These are phyloP conservation scores for Cyathus striatus DNA, from an alignment of 768 basidiomycete genomes.

Conservation along the genomic window DNA sequence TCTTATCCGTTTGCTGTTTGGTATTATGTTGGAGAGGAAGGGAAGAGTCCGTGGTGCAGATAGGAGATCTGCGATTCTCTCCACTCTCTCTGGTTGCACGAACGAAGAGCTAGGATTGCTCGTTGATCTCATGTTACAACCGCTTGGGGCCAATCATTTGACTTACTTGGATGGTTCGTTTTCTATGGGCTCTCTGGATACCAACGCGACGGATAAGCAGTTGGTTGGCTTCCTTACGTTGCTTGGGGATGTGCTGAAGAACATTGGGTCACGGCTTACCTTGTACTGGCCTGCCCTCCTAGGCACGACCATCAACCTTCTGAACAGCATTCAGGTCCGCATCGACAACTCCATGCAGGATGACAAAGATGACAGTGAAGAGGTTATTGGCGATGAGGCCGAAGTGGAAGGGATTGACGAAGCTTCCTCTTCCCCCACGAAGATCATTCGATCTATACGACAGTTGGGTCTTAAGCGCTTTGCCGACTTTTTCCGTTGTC, in stretches of 20 bases:
- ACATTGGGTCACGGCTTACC: slow-evolving; percentile 70
- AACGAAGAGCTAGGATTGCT: slow-evolving; percentile 72
- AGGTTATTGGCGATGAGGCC: slow-evolving; percentile 18
- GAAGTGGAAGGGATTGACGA: slow-evolving; percentile 26
- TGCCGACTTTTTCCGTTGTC: slow-evolving; percentile 80
- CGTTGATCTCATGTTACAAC: slow-evolving; percentile 83
- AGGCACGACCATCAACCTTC: slow-evolving; percentile 59
- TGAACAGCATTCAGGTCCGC: slow-evolving; percentile 57
- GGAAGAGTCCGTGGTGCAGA: slow-evolving; percentile 66
- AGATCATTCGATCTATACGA: slow-evolving; percentile 59
- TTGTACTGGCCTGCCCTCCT: slow-evolving; percentile 74
- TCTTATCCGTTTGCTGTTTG: slow-evolving; percentile 76
- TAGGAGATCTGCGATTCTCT: slow-evolving; percentile 70
- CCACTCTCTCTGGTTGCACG: slow-evolving; percentile 62
- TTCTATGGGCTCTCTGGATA: slow-evolving; percentile 16
- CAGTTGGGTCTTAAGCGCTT: slow-evolving; percentile 84
- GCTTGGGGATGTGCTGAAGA: slow-evolving; percentile 78
- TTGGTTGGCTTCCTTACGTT: slow-evolving; percentile 82
- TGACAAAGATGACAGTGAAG: slow-evolving; percentile 20
- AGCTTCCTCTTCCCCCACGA: slow-evolving; percentile 26
- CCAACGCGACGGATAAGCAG: slow-evolving; percentile 50
- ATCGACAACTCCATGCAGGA: slow-evolving; percentile 35
- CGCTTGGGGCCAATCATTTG: slow-evolving; percentile 40
- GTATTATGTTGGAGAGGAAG: slow-evolving; percentile 77
- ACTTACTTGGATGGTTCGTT: slow-evolving; percentile 18